Evolutionary conservation across 2,329 filamentous ascomycete species (phyloP), one percentile per base, ranked within the genome.

Genomic region (Periconia sp.): DNA sequence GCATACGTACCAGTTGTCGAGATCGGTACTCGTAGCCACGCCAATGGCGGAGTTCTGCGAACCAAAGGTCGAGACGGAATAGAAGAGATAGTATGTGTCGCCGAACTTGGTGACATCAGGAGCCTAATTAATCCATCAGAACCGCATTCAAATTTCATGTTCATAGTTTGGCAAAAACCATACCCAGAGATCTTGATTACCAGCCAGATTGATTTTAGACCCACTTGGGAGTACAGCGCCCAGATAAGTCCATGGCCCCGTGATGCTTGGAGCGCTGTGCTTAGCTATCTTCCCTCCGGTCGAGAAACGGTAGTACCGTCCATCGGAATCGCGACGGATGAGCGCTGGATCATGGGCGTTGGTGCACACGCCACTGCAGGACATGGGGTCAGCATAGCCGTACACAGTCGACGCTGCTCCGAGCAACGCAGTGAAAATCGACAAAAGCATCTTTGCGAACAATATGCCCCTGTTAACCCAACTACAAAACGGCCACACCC

Each of bases 1-100:
- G 23, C 3, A 27, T 27, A 27, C 23, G 8, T 27, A 27, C 23
- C 23, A 27, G 23, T 27, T 27, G 47, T 81, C 81, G 68, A 83
- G 74, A 5, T 74, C 74, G 5, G 60, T 62, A n/a, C 76, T 79
- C 0, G 77, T 82, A 1, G 81, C 81, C 5, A 83, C 70, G 17
- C 87, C 86, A 57, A 89, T 88, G 33, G 83, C 83, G 0, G 82
- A 85, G 67, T 78, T 72, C 57, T 87, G 84, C 0, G 77, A 80
- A 0, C 85, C 85, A 57, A 86, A 87, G 0, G 80, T 76, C 35
- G 81, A 85, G n/a, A 88, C 84, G 1, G 82, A 77, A 71, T 89
- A 88, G 78, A 86, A 88, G n/a, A 85, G 71, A 61, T 87, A 81
- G 74, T 88, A 90, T 0, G 77, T 76, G 50, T 73, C 75, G 56